Evolutionary conservation across 345 rosid species (phyloP), one percentile per base, ranked within the genome.

Genomic region (Litchi chinensis): DNA sequence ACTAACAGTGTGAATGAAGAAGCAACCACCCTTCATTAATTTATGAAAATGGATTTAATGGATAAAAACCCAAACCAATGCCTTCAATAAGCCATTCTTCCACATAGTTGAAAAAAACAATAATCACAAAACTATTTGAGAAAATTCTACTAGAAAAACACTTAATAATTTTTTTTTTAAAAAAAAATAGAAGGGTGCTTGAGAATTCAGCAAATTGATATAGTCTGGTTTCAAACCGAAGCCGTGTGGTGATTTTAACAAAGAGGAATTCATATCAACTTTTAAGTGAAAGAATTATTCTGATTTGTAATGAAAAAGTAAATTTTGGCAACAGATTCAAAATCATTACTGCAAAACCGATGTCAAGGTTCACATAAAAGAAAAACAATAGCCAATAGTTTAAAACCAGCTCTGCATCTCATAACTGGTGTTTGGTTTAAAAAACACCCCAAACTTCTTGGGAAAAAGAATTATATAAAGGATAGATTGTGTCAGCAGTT

Each of bases 21-120:
- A 70, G 28, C 70, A 83, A 83, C 82, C 84, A 77, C 26, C 87
- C 86, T 77, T 87, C 69, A 84, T 64, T 76, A 68, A 81, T 83
- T 87, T 89, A 86, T 88, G 86, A 83, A 82, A 83, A 82, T 78
- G 68, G 74, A 71, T 76, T 74, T 10, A 37, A 86, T 84, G 69
- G 77, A 85, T 82, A 83, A 57, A 83, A 81, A 80, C 80, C 87
- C 83, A 82, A 85, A 75, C 82, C 70, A 69, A 65, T 57, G 19
- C 44, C 79, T 73, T 65, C 75, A 80, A 79, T 59, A 69, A 50
- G 69, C 66, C 8, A 64, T 24, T 73, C 71, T 59, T 59, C 39
- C 65, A 65, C 75, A 74, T n/a, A 68, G 65, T 80, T 68, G 8
- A 65, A 50, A 52, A 37, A 43, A 77, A 48, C 6, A 52, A 72